phyloP scores from a whole-genome alignment of 164 flowering plant species.

The Magnolia kwangsiensis region DNA sequence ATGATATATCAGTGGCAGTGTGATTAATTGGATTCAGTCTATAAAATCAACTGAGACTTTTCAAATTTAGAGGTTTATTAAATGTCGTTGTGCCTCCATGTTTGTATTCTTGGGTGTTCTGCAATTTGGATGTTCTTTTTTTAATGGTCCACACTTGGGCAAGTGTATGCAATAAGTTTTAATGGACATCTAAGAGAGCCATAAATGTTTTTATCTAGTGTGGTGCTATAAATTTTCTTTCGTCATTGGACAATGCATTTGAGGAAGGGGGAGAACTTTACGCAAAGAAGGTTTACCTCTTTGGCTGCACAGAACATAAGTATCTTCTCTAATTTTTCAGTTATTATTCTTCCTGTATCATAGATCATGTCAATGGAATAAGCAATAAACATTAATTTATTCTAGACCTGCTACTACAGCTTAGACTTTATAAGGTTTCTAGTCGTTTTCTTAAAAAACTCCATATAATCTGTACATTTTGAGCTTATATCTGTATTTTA shows the following conservation, averaged over 20 bases:
- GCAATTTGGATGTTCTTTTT: not conserved
- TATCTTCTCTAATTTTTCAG: not conserved
- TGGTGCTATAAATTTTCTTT: constrained; percentile 5
- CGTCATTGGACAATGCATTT: constrained; percentile 59
- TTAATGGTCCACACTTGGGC: not conserved
- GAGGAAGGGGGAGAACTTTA: constrained; percentile 83
- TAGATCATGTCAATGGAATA: too few relatives aligned
- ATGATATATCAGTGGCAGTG: constrained; percentile 47
- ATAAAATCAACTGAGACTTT: constrained; percentile 79
- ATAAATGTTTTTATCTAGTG: not conserved
- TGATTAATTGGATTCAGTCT: constrained; percentile 78
- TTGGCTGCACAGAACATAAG: constrained; percentile 92
- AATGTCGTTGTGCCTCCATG: not conserved
- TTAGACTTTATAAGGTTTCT: too few relatives aligned
- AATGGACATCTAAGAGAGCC: not conserved
- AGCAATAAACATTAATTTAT: too few relatives aligned
- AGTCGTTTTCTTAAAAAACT: too few relatives aligned
- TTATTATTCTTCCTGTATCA: too few relatives aligned
- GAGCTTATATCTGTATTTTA: too few relatives aligned
- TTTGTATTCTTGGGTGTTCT: not conserved
- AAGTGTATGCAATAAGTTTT: too few relatives aligned
- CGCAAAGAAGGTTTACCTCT: constrained; percentile 78
- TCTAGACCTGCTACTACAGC: too few relatives aligned
- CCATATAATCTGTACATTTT: too few relatives aligned
- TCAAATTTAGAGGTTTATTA: constrained; percentile 75